Percentiles rank a stretch among this genome's conserved stretches.
phyloP scores from a whole-genome alignment of 1,139 yeast species.

The Candida tetrigidarum region DNA sequence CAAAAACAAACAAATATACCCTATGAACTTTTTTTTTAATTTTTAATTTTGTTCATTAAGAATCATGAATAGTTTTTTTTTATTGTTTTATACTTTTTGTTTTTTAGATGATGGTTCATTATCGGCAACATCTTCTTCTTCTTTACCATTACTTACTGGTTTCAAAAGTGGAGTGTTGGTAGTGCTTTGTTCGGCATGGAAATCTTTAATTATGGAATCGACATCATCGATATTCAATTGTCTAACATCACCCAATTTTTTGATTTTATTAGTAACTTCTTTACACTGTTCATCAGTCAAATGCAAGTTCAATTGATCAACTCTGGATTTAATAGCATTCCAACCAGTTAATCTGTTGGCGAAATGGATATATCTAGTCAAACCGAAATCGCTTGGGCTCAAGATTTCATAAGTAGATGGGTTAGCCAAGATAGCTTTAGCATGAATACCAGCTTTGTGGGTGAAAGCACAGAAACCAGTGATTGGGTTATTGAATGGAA shows the following conservation, averaged over 20 bases:
- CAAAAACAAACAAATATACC: background rate
- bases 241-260: slow-evolving; percentile 93
- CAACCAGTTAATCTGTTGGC: slow-evolving; percentile 98
- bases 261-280: slow-evolving; percentile 93
- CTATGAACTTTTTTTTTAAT: slow-evolving; percentile 1
- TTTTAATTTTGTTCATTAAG: background rate
- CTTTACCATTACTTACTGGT: slow-evolving; percentile 24
- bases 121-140: slow-evolving; percentile 17
- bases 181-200: slow-evolving; percentile 67
- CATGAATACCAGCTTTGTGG: slow-evolving; percentile 99
- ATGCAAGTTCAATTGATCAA: slow-evolving; percentile 91
- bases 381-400: slow-evolving; percentile 93
- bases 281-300: slow-evolving; percentile 93
- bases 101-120: slow-evolving; percentile 40
- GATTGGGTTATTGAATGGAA: slow-evolving; percentile 98
- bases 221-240: slow-evolving; percentile 96
- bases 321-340: slow-evolving; percentile 99
- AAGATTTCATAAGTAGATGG: slow-evolving; percentile 98
- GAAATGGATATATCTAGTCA: slow-evolving; percentile 93
- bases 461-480: slow-evolving; percentile 99
- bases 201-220: slow-evolving; percentile 94
- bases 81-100: slow-evolving; percentile 26
- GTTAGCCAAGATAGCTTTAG: slow-evolving; percentile 97
- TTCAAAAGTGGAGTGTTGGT: slow-evolving; percentile 8
- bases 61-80: background rate